Evolutionary conservation across 768 basidiomycete genomes (phyloP).

Genomic region (Mycena albidolilacea): DNA sequence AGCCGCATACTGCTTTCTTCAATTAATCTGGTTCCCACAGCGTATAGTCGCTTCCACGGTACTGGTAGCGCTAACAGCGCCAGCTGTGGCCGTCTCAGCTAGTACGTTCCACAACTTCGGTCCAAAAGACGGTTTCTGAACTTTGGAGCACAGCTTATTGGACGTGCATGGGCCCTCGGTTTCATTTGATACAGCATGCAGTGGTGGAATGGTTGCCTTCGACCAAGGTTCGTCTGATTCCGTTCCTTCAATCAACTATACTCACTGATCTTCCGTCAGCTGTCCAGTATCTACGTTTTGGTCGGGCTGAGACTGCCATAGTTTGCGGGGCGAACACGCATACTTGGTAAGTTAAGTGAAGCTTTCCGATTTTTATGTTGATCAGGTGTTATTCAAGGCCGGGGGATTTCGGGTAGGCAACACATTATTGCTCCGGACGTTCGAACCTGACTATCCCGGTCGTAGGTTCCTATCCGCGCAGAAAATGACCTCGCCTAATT

Average conservation of each 20-base stretch:
- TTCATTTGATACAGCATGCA: conserved; percentile 53
- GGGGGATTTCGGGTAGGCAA: conserved; percentile 46
- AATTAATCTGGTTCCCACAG: conserved; percentile 30
- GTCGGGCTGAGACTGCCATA: conserved; percentile 53
- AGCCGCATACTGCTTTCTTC: not conserved
- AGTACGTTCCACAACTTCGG: conserved; percentile 42
- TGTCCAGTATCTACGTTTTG: conserved; percentile 50
- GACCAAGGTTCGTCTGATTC: conserved; percentile 46
- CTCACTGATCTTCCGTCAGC: conserved; percentile 37
- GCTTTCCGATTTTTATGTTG: not conserved
- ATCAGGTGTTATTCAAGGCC: conserved; percentile 42
- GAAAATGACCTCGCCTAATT: conserved; percentile 51
- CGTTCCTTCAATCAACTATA: not conserved
- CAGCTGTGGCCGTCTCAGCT: conserved; percentile 54
- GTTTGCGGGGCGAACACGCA: conserved; percentile 53
- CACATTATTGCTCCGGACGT: not conserved
- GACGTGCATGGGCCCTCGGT: conserved; percentile 54
- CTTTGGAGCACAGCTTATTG: conserved; percentile 42
- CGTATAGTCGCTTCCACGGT: conserved; percentile 52
- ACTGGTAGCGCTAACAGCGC: conserved; percentile 52
- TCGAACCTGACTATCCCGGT: too few relatives aligned
- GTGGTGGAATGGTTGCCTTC: conserved; percentile 51
- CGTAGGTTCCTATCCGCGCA: conserved; percentile 51
- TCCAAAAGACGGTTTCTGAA: not conserved
- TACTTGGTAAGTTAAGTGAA: conserved; percentile 43